Evolutionary conservation across 2,329 filamentous ascomycete genomes (phyloP).

Genomic region (Fusarium goolgardi): DNA sequence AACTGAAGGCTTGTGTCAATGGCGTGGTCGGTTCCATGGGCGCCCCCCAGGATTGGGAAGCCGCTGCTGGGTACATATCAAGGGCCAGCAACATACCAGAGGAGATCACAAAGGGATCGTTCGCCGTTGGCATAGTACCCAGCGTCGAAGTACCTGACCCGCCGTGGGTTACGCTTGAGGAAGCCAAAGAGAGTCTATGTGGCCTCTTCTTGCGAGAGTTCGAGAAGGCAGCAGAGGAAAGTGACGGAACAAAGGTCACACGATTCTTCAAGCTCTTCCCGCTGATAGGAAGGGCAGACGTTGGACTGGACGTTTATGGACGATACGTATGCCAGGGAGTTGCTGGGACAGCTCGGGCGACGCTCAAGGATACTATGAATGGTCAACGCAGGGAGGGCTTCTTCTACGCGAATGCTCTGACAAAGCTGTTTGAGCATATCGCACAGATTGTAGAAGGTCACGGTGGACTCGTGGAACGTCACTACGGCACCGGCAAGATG

Average conservation of each 20-base stretch:
- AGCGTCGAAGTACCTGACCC: constrained; percentile 95
- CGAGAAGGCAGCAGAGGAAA: constrained; percentile 86
- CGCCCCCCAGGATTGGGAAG: constrained; percentile 98
- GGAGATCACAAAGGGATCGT: constrained; percentile 82
- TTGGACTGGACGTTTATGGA: constrained; percentile 94
- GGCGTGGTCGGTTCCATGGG: constrained; percentile 97
- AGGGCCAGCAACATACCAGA: constrained; percentile 84
- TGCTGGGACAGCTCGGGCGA: constrained; percentile 82
- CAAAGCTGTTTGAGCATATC: constrained; percentile 96
- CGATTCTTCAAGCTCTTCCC: constrained; percentile 99
- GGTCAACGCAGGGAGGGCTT: constrained; percentile 74
- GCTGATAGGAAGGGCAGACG: constrained; percentile 87
- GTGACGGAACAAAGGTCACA: constrained; percentile 90
- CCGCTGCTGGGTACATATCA: constrained; percentile 88
- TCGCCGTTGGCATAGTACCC: constrained; percentile 92
- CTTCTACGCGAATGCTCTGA: constrained; percentile 92
- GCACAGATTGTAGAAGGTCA: constrained; percentile 96
- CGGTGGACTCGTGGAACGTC: constrained; percentile 88
- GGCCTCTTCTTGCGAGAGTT: constrained; percentile 93
- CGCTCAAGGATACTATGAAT: constrained; percentile 76
- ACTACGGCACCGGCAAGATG: constrained; percentile 96
- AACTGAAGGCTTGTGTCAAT: constrained; percentile 95
- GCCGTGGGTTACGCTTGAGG: constrained; percentile 86
- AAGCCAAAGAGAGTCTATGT: constrained; percentile 89
- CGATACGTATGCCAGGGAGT: constrained; percentile 97